Evolutionary conservation across 768 basidiomycete genomes (phyloP).

Genomic region (Pleurotus sapidus): DNA sequence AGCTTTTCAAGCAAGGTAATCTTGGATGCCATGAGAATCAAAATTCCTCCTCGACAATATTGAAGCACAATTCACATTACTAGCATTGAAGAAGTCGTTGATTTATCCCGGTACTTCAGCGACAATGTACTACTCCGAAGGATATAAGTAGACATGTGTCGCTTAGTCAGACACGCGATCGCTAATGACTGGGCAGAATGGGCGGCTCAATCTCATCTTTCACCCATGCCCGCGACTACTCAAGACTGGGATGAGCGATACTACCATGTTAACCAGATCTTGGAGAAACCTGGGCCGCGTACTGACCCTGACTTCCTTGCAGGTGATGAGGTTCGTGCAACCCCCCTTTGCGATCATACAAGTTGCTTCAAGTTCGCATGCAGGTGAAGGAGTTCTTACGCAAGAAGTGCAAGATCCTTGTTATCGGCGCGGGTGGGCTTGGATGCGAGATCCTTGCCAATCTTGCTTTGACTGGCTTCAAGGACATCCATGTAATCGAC

Average conservation of each 20-base stretch:
- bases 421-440: constrained; percentile 96
- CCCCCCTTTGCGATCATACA: background rate
- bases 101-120: no score
- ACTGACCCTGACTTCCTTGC: constrained; percentile 83
- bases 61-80: no score
- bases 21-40: no score
- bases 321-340: constrained; percentile 64
- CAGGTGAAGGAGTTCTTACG: constrained; percentile 89
- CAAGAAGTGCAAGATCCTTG: constrained; percentile 85
- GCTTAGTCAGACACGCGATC: constrained; percentile 6
- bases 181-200: background rate
- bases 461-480: constrained; percentile 94
- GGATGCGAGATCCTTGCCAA: constrained; percentile 98
- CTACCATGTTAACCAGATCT: constrained; percentile 80
- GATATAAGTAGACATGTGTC: no score
- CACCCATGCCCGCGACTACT: background rate
- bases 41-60: no score
- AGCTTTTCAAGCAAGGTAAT: no score
- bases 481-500: constrained; percentile 98
- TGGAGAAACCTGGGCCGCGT: constrained; percentile 85
- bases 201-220: no score
- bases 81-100: no score
- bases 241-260: constrained; percentile 60
- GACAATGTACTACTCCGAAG: no score
- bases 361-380: background rate